phyloP scores from a whole-genome alignment of 1,284 basidiomycete genomes.

The Sanguinoderma infundibulare region DNA sequence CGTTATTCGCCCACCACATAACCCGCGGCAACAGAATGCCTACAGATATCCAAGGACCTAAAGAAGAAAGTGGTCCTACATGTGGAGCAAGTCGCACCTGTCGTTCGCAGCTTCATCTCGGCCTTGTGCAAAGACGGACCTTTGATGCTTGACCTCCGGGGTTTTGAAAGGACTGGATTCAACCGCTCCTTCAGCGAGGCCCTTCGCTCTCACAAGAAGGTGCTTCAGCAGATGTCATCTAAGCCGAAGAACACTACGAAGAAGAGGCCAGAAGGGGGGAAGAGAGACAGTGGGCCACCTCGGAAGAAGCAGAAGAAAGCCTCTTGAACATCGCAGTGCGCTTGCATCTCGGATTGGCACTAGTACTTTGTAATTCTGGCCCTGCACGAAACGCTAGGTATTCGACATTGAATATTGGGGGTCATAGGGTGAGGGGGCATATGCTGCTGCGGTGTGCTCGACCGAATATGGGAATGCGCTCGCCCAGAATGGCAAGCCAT shows the following conservation, averaged over 20 bases:
- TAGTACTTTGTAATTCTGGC: background rate
- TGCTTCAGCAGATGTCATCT: constrained; percentile 2
- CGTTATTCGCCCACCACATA: background rate
- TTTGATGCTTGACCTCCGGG: background rate
- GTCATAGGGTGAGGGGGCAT: too few species aligned
- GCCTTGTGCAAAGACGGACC: constrained; percentile 2
- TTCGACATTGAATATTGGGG: too few species aligned
- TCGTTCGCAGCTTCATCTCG: constrained; percentile 8
- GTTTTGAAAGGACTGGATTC: constrained; percentile 8
- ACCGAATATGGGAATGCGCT: background rate
- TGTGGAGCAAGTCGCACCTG: constrained; percentile 7
- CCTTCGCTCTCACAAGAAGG: constrained; percentile 2
- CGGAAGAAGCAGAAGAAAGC: constrained; percentile 1
- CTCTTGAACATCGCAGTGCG: background rate
- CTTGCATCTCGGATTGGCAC: background rate
- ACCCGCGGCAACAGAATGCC: background rate
- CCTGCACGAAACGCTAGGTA: background rate
- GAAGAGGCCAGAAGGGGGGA: background rate
- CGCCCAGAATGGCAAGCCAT: background rate
- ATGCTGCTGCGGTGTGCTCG: too few species aligned
- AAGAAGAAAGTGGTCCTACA: background rate
- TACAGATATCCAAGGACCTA: background rate
- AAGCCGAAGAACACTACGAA: background rate
- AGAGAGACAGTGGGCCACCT: background rate
- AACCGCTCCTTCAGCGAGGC: background rate